These are phyloP conservation scores for Phoenix roebelenii DNA, from an alignment of 176 grass and related monocot genomes.

Conservation along the genomic window DNA sequence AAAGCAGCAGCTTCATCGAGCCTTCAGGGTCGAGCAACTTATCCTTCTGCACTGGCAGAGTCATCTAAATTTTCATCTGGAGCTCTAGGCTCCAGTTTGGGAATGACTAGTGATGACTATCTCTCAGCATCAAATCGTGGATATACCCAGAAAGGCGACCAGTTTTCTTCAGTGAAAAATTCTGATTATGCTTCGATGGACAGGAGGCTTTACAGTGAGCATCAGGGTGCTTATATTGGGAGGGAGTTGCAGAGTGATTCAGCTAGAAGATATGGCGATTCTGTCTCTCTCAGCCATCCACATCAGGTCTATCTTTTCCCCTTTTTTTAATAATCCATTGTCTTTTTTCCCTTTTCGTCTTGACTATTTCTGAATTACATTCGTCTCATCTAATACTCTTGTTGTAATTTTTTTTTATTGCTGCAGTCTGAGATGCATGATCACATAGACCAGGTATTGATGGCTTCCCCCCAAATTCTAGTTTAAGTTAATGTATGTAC, in stretches of 20 bases:
- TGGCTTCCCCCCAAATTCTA: background rate
- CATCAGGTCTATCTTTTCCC: constrained; percentile 27
- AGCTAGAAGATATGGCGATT: constrained; percentile 85
- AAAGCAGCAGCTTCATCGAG: constrained; percentile 63
- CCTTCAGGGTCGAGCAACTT: constrained; percentile 41
- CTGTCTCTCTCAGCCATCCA: constrained; percentile 43
- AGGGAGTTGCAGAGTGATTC: constrained; percentile 70
- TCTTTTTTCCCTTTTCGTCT: background rate
- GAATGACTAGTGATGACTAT: constrained; percentile 77
- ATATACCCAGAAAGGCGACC: constrained; percentile 61
- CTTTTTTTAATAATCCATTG: background rate
- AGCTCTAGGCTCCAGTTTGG: constrained; percentile 42
- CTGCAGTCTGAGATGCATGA: constrained; percentile 46
- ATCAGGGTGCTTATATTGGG: constrained; percentile 53
- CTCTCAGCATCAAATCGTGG: constrained; percentile 51
- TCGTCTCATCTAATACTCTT: constrained; percentile 4
- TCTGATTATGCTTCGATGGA: constrained; percentile 63
- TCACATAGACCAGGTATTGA: constrained; percentile 44
- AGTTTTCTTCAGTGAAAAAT: constrained; percentile 32
- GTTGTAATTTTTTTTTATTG: background rate
- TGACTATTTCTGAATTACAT: constrained; percentile 5
- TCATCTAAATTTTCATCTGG: constrained; percentile 53
- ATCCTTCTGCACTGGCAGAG: constrained; percentile 36
- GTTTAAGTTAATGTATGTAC: background rate
- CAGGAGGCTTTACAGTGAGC: constrained; percentile 75